Evolutionary conservation across 1,284 basidiomycete genomes (phyloP).

Genomic region (Lentinus polychrous): DNA sequence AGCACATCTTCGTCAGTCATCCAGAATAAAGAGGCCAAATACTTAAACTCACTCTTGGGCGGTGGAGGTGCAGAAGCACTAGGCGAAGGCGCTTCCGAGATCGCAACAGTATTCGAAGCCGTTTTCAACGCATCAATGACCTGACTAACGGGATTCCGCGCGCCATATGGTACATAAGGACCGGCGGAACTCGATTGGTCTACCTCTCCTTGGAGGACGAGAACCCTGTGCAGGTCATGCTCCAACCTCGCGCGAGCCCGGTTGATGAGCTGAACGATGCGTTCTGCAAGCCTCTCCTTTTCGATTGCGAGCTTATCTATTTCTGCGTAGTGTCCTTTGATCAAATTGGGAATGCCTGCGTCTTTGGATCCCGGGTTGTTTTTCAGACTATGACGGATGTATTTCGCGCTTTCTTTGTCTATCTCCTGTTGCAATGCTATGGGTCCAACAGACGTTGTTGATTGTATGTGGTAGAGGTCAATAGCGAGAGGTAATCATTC

Average conservation of each 20-base stretch:
- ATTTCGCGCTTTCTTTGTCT: constrained; percentile 43
- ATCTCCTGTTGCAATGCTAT: constrained; percentile 51
- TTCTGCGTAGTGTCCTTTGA: constrained; percentile 44
- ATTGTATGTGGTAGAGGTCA: too few relatives aligned
- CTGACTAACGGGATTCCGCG: constrained; percentile 36
- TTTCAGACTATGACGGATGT: constrained; percentile 43
- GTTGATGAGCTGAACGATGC: constrained; percentile 44
- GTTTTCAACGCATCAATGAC: constrained; percentile 43
- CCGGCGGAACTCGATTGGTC: constrained; percentile 26
- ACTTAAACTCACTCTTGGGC: constrained; percentile 24
- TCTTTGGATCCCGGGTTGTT: constrained; percentile 27
- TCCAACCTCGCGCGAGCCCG: constrained; percentile 50
- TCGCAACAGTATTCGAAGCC: constrained; percentile 25
- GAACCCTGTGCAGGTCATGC: constrained; percentile 46
- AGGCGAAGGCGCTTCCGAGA: constrained; percentile 17
- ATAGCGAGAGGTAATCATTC: too few relatives aligned
- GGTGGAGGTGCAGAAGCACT: constrained; percentile 16
- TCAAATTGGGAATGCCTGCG: constrained; percentile 38
- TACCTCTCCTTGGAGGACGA: constrained; percentile 47
- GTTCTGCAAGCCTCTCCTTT: constrained; percentile 48
- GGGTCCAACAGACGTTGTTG: background rate
- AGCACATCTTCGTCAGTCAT: background rate
- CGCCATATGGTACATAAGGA: constrained; percentile 19
- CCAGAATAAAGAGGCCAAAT: background rate
- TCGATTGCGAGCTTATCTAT: constrained; percentile 47